phyloP scores from a whole-genome alignment of 768 basidiomycete genomes.

The Lactarius deliciosus region DNA sequence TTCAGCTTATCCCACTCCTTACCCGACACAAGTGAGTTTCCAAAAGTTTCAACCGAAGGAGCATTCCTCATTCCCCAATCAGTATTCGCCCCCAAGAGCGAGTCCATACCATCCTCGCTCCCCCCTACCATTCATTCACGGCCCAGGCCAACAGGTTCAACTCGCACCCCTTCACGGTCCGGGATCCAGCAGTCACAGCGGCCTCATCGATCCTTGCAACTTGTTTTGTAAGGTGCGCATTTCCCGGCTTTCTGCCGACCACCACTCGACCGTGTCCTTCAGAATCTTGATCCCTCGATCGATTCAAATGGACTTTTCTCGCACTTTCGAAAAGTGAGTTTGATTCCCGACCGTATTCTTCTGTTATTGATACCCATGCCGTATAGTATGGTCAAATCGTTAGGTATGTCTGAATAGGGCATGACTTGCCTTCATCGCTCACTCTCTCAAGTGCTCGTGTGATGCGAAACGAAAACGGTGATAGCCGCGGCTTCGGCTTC shows the following conservation, averaged over 20 bases:
- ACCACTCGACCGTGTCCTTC: slow-evolving; percentile 16
- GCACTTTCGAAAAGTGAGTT: slow-evolving; percentile 73
- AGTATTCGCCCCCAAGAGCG: slow-evolving; percentile 73
- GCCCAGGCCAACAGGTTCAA: slow-evolving; percentile 89
- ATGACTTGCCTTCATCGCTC: slow-evolving; percentile 6
- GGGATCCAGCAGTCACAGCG: slow-evolving; percentile 81
- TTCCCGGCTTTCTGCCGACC: slow-evolving; percentile 14
- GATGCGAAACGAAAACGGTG: slow-evolving; percentile 82
- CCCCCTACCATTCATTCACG: slow-evolving; percentile 66
- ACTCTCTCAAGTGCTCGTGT: slow-evolving; percentile 70
- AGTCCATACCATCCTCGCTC: slow-evolving; percentile 42
- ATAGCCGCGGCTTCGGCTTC: slow-evolving; percentile 88
- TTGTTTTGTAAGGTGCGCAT: slow-evolving; percentile 76
- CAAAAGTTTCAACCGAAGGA: slow-evolving; percentile 11
- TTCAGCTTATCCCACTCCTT: slow-evolving; percentile 51
- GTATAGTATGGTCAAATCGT: slow-evolving; percentile 83
- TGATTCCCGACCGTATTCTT: slow-evolving; percentile 14
- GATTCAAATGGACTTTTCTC: slow-evolving; percentile 83
- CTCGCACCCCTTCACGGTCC: slow-evolving; percentile 71
- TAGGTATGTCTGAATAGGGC: slow-evolving; percentile 48
- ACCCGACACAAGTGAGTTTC: slow-evolving; percentile 54
- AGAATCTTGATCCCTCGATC: slow-evolving; percentile 85
- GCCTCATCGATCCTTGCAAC: slow-evolving; percentile 88
- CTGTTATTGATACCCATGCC: slow-evolving; percentile 4
- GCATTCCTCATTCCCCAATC: slow-evolving; percentile 9